A percentile compares a stretch with the other conserved stretches of the same genome.
phyloP scores from a whole-genome alignment of 495 filamentous ascomycete genomes.

The Peziza echinospora region DNA sequence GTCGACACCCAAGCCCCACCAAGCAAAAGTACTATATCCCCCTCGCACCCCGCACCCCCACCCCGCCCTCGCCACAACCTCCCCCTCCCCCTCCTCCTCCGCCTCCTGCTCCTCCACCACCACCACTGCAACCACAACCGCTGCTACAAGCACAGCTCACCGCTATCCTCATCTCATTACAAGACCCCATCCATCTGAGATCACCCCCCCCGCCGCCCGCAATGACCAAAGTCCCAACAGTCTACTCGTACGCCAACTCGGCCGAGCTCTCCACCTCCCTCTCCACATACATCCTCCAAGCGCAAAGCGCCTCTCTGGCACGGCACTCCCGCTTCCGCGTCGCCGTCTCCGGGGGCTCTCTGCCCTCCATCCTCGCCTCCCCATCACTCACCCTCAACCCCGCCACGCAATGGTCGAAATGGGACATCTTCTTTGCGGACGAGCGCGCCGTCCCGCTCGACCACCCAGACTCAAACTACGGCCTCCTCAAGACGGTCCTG shows the following conservation, averaged over 20 bases:
- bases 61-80: too few species aligned
- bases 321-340: slow-evolving; percentile 75
- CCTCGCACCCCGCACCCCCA: too few species aligned
- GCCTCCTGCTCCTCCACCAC: too few species aligned
- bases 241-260: slow-evolving; percentile 54
- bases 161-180: too few species aligned
- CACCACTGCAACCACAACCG: too few species aligned
- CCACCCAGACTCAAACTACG: slow-evolving; percentile 86
- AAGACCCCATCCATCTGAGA: too few species aligned
- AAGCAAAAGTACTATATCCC: too few species aligned
- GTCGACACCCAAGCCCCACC: too few species aligned
- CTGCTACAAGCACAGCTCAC: too few species aligned
- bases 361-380: slow-evolving; percentile 61
- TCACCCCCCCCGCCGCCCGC: slow-evolving; percentile 14
- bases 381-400: slow-evolving; percentile 47
- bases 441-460: slow-evolving; percentile 85
- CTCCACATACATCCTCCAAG: slow-evolving; percentile 55
- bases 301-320: slow-evolving; percentile 52
- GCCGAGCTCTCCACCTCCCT: slow-evolving; percentile 51
- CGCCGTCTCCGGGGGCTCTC: slow-evolving; percentile 82
- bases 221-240: slow-evolving; percentile 59
- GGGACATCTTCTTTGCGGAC: slow-evolving; percentile 97
- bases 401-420: slow-evolving; percentile 53
- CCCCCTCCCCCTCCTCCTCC: too few species aligned
- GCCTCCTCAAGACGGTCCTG: slow-evolving; percentile 62